phyloP scores from a whole-genome alignment of 2,329 filamentous ascomycete genomes.

The Cercospora citrullina region DNA sequence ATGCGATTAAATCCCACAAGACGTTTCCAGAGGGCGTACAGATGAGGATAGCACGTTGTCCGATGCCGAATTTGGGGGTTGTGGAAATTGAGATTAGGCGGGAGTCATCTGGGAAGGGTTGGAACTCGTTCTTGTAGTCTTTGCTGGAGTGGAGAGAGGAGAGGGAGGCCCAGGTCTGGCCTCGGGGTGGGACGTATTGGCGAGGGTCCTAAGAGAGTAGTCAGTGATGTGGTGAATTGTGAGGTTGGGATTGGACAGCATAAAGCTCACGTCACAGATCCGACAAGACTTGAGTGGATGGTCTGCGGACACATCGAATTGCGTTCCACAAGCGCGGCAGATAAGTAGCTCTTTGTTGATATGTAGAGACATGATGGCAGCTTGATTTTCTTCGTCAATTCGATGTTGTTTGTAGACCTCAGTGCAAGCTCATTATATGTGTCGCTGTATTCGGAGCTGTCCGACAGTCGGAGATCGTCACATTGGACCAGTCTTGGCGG shows the following conservation, averaged over 20 bases:
- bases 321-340: conserved; percentile 70
- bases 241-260: neutral
- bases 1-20: conserved; percentile 76
- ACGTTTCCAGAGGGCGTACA: conserved; percentile 67
- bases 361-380: neutral
- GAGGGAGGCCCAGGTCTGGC: conserved; percentile 67
- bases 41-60: conserved; percentile 71
- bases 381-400: neutral
- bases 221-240: neutral
- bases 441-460: neutral
- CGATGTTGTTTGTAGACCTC: neutral
- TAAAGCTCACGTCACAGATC: conserved; percentile 66
- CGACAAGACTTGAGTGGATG: conserved; percentile 57
- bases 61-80: conserved; percentile 63
- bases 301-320: conserved; percentile 59
- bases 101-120: conserved; percentile 48
- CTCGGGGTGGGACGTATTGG: conserved; percentile 65
- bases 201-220: conserved; percentile 51
- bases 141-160: conserved; percentile 34
- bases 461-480: neutral
- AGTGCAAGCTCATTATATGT: neutral
- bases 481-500: neutral
- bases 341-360: conserved; percentile 52
- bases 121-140: conserved; percentile 57
- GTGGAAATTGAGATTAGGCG: conserved; percentile 50